Evolutionary conservation across 495 filamentous ascomycete species (phyloP).

Genomic region (Neurospora sublineolata): DNA sequence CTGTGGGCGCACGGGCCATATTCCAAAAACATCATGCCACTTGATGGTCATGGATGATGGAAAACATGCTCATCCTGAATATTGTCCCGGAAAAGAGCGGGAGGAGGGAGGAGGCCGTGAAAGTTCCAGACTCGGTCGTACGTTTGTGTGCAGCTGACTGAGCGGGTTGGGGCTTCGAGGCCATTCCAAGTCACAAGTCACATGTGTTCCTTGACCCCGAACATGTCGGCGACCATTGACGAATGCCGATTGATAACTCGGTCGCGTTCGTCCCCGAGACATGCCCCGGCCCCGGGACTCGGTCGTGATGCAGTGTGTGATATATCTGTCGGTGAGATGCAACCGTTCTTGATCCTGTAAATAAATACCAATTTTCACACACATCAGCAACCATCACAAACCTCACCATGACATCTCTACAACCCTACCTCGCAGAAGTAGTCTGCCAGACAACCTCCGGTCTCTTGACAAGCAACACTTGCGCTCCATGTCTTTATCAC

Average conservation of each 20-base stretch:
- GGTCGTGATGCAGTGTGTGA: neutral
- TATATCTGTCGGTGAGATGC: neutral
- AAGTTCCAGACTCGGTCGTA: neutral
- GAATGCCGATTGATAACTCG: neutral
- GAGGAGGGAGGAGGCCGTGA: neutral
- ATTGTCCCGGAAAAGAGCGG: neutral
- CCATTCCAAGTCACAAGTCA: neutral
- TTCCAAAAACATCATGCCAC: neutral
- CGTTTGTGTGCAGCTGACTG: neutral
- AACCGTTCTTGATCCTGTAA: neutral
- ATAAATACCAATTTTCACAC: neutral
- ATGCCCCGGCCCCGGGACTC: neutral
- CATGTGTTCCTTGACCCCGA: neutral
- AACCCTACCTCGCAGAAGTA: neutral
- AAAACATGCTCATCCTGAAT: neutral
- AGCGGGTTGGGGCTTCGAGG: neutral
- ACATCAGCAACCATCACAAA: neutral
- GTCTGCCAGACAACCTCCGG: neutral
- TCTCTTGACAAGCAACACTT: neutral
- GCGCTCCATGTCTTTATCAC: neutral
- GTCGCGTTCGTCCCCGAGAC: neutral
- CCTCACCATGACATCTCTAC: neutral
- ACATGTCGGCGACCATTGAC: neutral
- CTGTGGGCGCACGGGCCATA: neutral
- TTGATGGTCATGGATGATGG: neutral